A percentile compares a stretch with the other conserved stretches of the same genome.
Conservation (phyloP, 352 stramenopile species). For the Pythium biforme region DNA sequence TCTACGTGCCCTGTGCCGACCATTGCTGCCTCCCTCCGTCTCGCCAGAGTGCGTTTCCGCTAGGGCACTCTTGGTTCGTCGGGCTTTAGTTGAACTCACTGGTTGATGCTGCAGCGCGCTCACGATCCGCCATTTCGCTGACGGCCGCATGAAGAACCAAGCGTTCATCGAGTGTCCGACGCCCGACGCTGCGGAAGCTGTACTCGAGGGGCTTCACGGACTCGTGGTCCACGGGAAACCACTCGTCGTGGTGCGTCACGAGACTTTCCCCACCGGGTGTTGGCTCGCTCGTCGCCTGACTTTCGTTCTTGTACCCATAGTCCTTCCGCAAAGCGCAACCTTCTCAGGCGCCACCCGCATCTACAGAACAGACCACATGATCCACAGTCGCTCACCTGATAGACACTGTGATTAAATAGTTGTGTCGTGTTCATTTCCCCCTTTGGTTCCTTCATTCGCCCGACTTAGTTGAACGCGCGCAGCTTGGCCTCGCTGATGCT, state of each 20-base stretch:
- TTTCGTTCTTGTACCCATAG: not conserved
- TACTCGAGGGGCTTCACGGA: constrained; percentile 64
- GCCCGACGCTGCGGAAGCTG: constrained; percentile 40
- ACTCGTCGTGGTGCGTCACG: constrained; percentile 68
- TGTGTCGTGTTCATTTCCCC: not conserved
- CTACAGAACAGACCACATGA: not conserved
- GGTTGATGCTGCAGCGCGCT: constrained; percentile 32
- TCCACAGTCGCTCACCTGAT: not conserved
- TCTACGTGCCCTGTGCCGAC: constrained; percentile 6
- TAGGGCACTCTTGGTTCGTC: too few relatives aligned
- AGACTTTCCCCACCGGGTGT: not conserved
- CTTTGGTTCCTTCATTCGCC: not conserved
- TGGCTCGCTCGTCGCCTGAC: not conserved
- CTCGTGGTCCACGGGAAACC: constrained; percentile 76
- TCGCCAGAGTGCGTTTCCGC: constrained; percentile 28
- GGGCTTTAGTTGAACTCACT: not conserved
- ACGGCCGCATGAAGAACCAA: constrained; percentile 84
- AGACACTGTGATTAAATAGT: constrained; percentile 11
- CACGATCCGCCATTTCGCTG: constrained; percentile 68
- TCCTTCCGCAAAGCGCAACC: constrained; percentile 11
- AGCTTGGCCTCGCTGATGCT: constrained; percentile 82
- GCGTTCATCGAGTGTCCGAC: constrained; percentile 77
- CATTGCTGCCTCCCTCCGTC: constrained; percentile 1
- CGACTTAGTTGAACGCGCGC: constrained; percentile 31
- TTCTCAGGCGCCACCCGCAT: not conserved